Evolutionary conservation across 225 moss, liverwort and hornwort species (phyloP).

Genomic region (Lunularia cruciata): DNA sequence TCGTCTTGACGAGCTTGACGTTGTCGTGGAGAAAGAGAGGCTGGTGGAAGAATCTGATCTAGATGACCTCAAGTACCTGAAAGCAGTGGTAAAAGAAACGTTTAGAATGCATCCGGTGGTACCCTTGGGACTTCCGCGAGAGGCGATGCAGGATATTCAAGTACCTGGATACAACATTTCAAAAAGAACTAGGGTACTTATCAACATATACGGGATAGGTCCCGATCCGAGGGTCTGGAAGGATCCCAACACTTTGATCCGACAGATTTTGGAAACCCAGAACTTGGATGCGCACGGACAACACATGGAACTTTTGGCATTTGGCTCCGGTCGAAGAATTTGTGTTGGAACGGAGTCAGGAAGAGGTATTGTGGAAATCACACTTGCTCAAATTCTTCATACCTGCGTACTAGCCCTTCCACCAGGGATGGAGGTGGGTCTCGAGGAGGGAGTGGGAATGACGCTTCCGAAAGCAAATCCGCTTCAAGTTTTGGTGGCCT

Average conservation of each 20-base stretch:
- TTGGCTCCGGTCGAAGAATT: background rate
- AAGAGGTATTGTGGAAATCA: background rate
- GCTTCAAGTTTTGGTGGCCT: background rate
- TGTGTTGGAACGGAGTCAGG: background rate
- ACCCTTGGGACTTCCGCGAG: background rate
- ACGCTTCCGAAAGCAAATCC: conserved; percentile 6
- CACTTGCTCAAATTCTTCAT: background rate
- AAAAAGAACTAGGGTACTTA: background rate
- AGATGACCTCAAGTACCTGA: background rate
- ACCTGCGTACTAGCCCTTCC: background rate
- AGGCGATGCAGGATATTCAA: background rate
- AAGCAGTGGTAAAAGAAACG: background rate
- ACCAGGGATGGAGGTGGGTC: background rate
- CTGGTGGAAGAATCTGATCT: background rate
- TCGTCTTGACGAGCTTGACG: conserved; percentile 6
- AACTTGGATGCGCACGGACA: background rate
- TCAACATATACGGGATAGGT: background rate
- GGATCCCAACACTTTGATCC: background rate
- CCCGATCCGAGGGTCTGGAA: background rate
- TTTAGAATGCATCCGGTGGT: background rate
- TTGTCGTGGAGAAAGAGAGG: conserved; percentile 6
- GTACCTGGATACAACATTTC: background rate
- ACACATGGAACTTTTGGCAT: background rate
- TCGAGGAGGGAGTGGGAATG: background rate
- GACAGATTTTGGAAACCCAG: background rate